These are phyloP conservation scores for Salix arbutifolia DNA, from an alignment of 345 rosid species.

Conservation along the genomic window DNA sequence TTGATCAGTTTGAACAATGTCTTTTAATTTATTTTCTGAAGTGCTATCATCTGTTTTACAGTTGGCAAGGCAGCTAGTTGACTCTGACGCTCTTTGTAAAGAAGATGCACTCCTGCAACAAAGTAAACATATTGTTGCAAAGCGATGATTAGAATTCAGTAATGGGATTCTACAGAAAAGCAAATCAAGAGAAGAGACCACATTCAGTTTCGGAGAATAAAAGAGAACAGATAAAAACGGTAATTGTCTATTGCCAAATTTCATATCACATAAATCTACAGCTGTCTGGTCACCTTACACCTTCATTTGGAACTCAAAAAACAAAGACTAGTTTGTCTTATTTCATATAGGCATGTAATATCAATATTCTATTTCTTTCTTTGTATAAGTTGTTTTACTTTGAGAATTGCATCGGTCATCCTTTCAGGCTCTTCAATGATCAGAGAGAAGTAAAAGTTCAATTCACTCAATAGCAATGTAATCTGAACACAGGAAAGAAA, in stretches of 20 bases:
- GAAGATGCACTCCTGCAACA: slow-evolving; percentile 70
- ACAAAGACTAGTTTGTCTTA: background rate
- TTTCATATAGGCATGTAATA: background rate
- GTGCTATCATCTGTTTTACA: slow-evolving; percentile 27
- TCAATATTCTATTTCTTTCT: background rate
- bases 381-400: background rate
- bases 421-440: background rate
- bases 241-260: background rate
- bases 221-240: background rate
- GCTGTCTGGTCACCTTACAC: background rate
- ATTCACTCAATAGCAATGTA: background rate
- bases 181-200: background rate
- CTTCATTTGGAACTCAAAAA: background rate
- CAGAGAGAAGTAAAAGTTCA: background rate
- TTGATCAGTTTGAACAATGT: slow-evolving; percentile 22
- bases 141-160: background rate
- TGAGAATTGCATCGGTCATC: background rate
- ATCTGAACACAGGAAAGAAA: background rate
- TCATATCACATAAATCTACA: background rate
- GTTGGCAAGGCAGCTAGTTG: slow-evolving; percentile 33
- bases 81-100: slow-evolving; percentile 52
- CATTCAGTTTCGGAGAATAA: background rate
- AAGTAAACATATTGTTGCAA: background rate
- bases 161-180: background rate
- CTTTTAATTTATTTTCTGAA: slow-evolving; percentile 37